Percentiles rank a stretch among this genome's conserved stretches.
phyloP scores from a whole-genome alignment of 768 basidiomycete species.

The Rhizopogon vesiculosus region DNA sequence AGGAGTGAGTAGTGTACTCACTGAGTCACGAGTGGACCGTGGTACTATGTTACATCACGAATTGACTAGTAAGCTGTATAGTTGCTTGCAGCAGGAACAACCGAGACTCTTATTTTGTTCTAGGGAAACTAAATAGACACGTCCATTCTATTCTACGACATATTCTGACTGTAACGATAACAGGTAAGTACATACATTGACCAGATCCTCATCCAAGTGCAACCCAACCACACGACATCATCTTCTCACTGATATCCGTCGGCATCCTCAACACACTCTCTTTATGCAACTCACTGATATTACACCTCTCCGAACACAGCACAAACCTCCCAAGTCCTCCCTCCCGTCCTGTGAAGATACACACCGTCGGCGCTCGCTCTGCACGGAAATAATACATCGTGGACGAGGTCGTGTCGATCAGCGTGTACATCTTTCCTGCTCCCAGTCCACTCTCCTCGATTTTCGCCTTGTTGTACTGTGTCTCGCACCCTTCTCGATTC shows the following conservation, averaged over 20 bases:
- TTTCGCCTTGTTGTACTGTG: background rate
- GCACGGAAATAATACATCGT: conserved; percentile 17
- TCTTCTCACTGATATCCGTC: background rate
- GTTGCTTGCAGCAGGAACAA: no score
- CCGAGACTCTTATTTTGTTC: no score
- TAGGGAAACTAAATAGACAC: no score
- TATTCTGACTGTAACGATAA: no score
- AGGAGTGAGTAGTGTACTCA: no score
- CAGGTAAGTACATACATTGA: no score
- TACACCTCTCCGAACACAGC: conserved; percentile 16
- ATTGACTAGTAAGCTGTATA: no score
- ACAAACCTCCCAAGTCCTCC: conserved; percentile 19
- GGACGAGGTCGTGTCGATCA: conserved; percentile 11
- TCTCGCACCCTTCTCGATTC: conserved; percentile 7
- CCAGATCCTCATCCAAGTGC: background rate
- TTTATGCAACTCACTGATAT: conserved; percentile 12
- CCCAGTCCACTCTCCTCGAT: background rate
- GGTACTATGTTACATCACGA: no score
- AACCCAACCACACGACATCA: background rate
- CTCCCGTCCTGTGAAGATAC: conserved; percentile 16
- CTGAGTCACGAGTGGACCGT: no score
- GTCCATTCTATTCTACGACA: no score
- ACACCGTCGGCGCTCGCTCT: conserved; percentile 13
- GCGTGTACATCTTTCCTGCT: conserved; percentile 6
- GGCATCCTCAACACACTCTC: conserved; percentile 18